phyloP scores from a whole-genome alignment of 2,329 filamentous ascomycete species.

The Chlorencoelia australis region DNA sequence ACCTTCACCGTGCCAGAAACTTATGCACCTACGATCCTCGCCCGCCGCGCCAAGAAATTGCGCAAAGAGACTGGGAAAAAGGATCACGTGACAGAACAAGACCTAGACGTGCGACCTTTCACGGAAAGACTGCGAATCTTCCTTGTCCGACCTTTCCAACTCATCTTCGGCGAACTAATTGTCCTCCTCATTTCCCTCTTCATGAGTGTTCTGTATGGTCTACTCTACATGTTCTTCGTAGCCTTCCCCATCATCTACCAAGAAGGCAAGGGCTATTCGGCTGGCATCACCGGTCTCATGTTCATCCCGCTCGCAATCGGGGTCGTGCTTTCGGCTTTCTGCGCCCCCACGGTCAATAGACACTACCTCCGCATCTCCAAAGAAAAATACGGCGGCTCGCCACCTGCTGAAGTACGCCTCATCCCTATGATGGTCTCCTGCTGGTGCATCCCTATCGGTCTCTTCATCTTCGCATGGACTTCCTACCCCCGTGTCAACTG shows the following conservation, averaged over 20 bases:
- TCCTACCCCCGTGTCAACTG: slow-evolving; percentile 46
- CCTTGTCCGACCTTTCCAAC: slow-evolving; percentile 72
- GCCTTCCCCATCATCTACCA: slow-evolving; percentile 56
- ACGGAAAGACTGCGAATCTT: slow-evolving; percentile 62
- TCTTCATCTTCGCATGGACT: slow-evolving; percentile 61
- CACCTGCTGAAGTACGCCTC: slow-evolving; percentile 67
- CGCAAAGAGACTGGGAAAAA: slow-evolving; percentile 57
- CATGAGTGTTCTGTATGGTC: slow-evolving; percentile 67
- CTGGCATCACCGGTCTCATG: slow-evolving; percentile 70
- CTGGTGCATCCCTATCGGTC: slow-evolving; percentile 59
- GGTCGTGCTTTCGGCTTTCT: slow-evolving; percentile 56
- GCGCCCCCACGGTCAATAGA: slow-evolving; percentile 65
- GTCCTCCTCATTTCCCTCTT: slow-evolving; percentile 76
- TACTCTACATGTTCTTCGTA: slow-evolving; percentile 40
- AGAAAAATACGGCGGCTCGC: slow-evolving; percentile 54
- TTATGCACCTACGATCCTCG: slow-evolving; percentile 71
- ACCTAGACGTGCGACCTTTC: slow-evolving; percentile 64
- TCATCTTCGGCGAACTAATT: slow-evolving; percentile 76
- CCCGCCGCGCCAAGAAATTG: slow-evolving; percentile 58
- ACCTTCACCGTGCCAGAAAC: slow-evolving; percentile 87
- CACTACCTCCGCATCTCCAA: slow-evolving; percentile 59
- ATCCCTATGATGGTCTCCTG: slow-evolving; percentile 75
- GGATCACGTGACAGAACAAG: slow-evolving; percentile 67
- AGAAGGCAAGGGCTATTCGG: slow-evolving; percentile 66
- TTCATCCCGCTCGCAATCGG: slow-evolving; percentile 77